Percentiles rank a stretch among this genome's conserved stretches.
phyloP scores from a whole-genome alignment of 257 asterid genomes.

The Ophiorrhiza pumila region DNA sequence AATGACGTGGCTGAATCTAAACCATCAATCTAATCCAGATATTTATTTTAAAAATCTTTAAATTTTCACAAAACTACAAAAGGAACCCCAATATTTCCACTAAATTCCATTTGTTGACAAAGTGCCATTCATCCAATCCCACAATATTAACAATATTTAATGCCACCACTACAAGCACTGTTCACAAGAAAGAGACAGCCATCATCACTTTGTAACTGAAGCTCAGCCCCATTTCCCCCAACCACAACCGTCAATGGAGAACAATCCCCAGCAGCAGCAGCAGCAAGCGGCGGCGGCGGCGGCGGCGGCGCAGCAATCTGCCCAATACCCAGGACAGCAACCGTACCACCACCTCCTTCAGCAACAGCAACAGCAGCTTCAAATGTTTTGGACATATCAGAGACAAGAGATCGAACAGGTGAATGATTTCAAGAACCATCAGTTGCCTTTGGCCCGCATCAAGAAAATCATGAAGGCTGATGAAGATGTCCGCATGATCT shows the following conservation, averaged over 20 bases:
- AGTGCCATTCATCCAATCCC: too few species aligned
- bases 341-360: constrained; percentile 80
- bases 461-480: constrained; percentile 97
- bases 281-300: constrained; percentile 47
- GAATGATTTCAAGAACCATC: constrained; percentile 88
- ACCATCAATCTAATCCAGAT: too few species aligned
- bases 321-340: constrained; percentile 44
- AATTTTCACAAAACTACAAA: too few species aligned
- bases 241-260: constrained; percentile 45
- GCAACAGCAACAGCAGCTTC: constrained; percentile 80
- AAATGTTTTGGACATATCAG: constrained; percentile 71
- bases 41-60: too few species aligned
- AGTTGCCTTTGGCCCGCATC: constrained; percentile 83
- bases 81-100: too few species aligned
- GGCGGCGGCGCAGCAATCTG: constrained; percentile 31
- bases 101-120: too few species aligned
- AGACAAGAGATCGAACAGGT: constrained; percentile 74
- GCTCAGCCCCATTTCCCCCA: not conserved
- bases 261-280: constrained; percentile 55
- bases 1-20: too few species aligned
- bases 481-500: constrained; percentile 92
- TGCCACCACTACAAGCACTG: too few species aligned
- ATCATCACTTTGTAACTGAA: not conserved
- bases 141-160: too few species aligned
- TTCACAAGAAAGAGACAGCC: not conserved